Conservation (phyloP, 2,329 filamentous ascomycete genomes). For the Zymoseptoria pseudotritici region DNA sequence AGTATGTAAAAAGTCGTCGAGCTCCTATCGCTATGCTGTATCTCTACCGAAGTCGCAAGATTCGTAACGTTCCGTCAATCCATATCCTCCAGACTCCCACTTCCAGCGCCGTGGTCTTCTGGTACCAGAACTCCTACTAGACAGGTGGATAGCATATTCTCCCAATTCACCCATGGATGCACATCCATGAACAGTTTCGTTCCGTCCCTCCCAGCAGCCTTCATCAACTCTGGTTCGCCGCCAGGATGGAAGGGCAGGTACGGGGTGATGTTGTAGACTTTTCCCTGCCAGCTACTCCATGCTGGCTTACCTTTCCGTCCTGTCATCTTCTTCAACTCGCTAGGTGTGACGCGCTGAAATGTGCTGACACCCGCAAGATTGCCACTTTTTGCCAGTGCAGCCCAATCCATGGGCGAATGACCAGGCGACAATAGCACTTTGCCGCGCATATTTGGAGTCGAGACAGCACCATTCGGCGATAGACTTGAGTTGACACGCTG, state of each 20-base stretch:
- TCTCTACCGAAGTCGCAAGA: background rate
- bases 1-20: background rate
- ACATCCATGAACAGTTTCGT: constrained; percentile 55
- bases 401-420: constrained; percentile 95
- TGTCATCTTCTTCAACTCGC: constrained; percentile 68
- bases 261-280: constrained; percentile 88
- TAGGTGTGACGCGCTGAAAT: constrained; percentile 68
- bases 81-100: constrained; percentile 48
- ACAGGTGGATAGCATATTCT: constrained; percentile 56
- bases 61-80: constrained; percentile 38
- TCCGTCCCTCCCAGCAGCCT: constrained; percentile 66
- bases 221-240: constrained; percentile 71
- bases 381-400: constrained; percentile 60
- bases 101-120: constrained; percentile 39
- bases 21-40: background rate
- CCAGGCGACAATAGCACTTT: constrained; percentile 82
- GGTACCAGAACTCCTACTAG: constrained; percentile 54
- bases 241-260: constrained; percentile 90
- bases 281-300: constrained; percentile 83
- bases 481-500: constrained; percentile 32
- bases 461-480: constrained; percentile 25
- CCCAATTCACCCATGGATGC: constrained; percentile 63
- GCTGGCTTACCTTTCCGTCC: constrained; percentile 75
- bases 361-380: constrained; percentile 45
- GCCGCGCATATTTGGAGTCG: constrained; percentile 40